A percentile compares a stretch with the other conserved stretches of the same genome.
phyloP scores from a whole-genome alignment of 164 flowering plant genomes.

The Paratinospora sagittata region DNA sequence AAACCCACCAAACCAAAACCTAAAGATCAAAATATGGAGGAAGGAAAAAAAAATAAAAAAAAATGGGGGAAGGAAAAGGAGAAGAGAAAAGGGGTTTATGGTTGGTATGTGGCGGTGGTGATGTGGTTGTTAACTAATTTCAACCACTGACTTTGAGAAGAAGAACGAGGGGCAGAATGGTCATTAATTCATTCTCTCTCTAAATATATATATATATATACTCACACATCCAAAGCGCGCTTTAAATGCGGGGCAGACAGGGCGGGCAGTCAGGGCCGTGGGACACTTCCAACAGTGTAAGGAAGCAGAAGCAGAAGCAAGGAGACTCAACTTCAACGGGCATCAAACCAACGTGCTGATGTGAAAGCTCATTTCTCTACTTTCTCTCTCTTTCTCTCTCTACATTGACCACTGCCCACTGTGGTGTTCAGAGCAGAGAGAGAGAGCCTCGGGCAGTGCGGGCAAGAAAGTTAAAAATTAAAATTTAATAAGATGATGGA shows the following conservation, averaged over 20 bases:
- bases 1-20: too few species aligned
- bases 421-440: too few species aligned
- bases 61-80: too few species aligned
- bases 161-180: not conserved
- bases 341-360: slow-evolving; percentile 6
- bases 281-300: slow-evolving; percentile 1
- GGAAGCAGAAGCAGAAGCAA: not conserved
- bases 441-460: slow-evolving; percentile 8
- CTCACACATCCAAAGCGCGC: not conserved
- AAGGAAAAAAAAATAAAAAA: too few species aligned
- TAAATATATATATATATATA: too few species aligned
- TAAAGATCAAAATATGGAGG: too few species aligned
- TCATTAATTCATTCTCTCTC: not conserved
- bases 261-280: slow-evolving; percentile 18
- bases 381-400: not conserved
- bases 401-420: slow-evolving; percentile 14
- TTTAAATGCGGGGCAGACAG: slow-evolving; percentile 17
- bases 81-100: too few species aligned
- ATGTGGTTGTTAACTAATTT: too few species aligned
- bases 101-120: too few species aligned
- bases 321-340: not conserved
- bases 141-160: too few species aligned
- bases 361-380: slow-evolving; percentile 16
- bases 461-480: not conserved
- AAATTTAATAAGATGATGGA: too few species aligned